Evolutionary conservation across 2,329 filamentous ascomycete species (phyloP), one percentile per base, ranked within the genome.

Genomic region (Mycogone perniciosa): DNA sequence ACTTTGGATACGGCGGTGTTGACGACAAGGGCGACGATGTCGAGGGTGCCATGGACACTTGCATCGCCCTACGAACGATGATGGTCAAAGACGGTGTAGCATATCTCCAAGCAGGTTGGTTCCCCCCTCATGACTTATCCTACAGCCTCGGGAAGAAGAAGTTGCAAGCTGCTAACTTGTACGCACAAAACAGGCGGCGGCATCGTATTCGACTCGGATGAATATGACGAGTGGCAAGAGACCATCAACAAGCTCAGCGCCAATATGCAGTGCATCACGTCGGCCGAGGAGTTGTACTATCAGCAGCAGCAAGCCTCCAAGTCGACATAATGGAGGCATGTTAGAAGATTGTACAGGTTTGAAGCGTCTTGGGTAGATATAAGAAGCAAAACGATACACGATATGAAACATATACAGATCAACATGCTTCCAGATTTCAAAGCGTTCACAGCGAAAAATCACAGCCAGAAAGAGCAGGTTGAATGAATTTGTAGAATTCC

Each of bases 121-220:
- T 45, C 29, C 43, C 37, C 27, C 44, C 33, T n/a, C 34, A 31
- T 31, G 27, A 1, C 5, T 4, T n/a, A 9, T 11, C 31, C 39
- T 29, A 2, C 11, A 20, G 20, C 35, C 27, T 31, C 9, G 30
- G 9, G 26, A 20, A 11, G 9, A 30, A 47, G 5, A 13, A 11
- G 26, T 20, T 31, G 31, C 20, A 43, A 50, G 20, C 46, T 51
- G 34, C 47, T 57, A 38, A 54, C 33, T 27, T 45, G 11, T 33
- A 20, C 34, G 7, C 5, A 13, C 11, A 35, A 9, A 7, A 7
- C 48, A 81, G 80, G 87, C 10, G 91, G 91, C 34, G 91, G 91
- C 31, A 96, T 96, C 62, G 91, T 96, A 40, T 96, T 92, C 64
- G 93, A 97, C 69, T 95, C 88, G 38, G 91, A 95, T 64, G 86